phyloP scores from a whole-genome alignment of 1,284 basidiomycete species.

The Marasmius sp. region DNA sequence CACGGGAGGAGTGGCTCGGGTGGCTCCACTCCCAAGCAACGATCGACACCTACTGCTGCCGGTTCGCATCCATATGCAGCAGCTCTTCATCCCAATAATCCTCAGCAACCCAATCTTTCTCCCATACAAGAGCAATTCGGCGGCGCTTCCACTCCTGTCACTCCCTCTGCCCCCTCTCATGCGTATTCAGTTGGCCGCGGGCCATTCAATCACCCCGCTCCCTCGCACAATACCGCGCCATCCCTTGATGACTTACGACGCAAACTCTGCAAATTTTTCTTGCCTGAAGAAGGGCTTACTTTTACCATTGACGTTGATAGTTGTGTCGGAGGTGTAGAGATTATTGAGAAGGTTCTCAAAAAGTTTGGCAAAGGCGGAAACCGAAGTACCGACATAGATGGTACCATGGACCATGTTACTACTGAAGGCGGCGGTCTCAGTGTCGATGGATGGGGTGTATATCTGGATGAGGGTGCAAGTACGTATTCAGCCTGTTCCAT shows the following conservation, averaged over 20 bases:
- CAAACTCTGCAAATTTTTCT: conserved; percentile 83
- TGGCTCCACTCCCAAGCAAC: conserved; percentile 31
- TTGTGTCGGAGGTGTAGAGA: conserved; percentile 78
- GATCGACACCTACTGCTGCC: conserved; percentile 35
- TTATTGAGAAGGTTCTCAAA: conserved; percentile 82
- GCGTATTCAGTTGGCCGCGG: conserved; percentile 56
- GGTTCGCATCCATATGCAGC: conserved; percentile 54
- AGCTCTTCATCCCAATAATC: conserved; percentile 33
- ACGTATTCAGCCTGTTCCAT: conserved; percentile 23
- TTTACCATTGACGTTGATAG: conserved; percentile 79
- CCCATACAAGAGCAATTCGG: conserved; percentile 68
- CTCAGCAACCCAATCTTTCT: conserved; percentile 50
- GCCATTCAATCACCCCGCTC: conserved; percentile 48
- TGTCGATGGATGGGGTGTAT: conserved; percentile 89
- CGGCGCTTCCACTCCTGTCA: conserved; percentile 36
- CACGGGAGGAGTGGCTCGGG: conserved; percentile 55
- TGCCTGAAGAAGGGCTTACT: conserved; percentile 76
- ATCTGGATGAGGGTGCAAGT: conserved; percentile 65
- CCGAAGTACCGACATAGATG: conserved; percentile 49
- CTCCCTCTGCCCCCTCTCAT: conserved; percentile 49
- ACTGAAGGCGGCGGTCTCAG: conserved; percentile 67
- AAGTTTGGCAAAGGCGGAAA: conserved; percentile 78
- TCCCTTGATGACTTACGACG: conserved; percentile 78
- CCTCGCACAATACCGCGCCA: conserved; percentile 43
- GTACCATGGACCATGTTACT: conserved; percentile 47